Evolutionary conservation across 768 basidiomycete species (phyloP).

Genomic region (Polyporus arcularius): DNA sequence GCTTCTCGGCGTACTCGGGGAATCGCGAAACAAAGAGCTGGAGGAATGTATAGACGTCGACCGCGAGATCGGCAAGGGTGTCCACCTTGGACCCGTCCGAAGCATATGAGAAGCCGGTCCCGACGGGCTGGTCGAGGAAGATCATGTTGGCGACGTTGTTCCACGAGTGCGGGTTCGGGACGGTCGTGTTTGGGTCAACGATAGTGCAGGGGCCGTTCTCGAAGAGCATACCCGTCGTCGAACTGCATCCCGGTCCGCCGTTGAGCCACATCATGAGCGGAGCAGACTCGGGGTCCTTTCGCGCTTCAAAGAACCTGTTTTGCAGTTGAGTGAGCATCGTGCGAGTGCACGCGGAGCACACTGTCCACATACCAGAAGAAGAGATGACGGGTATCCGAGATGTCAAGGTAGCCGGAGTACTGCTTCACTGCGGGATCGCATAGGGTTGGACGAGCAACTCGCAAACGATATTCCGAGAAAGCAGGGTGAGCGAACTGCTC

Average conservation of each 20-base stretch:
- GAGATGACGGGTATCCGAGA: constrained; percentile 46
- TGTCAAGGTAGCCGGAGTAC: constrained; percentile 48
- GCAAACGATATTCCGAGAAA: constrained; percentile 54
- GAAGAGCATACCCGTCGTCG: constrained; percentile 26
- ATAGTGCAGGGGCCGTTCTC: constrained; percentile 31
- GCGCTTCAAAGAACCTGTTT: constrained; percentile 33
- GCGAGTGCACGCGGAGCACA: neutral
- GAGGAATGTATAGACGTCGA: constrained; percentile 36
- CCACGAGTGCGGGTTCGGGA: constrained; percentile 45
- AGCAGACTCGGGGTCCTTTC: constrained; percentile 29
- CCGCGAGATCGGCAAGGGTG: constrained; percentile 33
- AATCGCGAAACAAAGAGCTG: constrained; percentile 36
- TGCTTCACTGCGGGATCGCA: constrained; percentile 77
- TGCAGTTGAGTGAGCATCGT: neutral
- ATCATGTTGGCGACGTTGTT: constrained; percentile 38
- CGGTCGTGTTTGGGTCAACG: constrained; percentile 14
- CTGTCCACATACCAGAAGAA: constrained; percentile 48
- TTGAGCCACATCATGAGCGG: constrained; percentile 32
- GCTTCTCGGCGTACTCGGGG: constrained; percentile 28
- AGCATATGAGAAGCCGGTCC: constrained; percentile 51
- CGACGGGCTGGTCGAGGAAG: constrained; percentile 37
- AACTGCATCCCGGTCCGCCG: constrained; percentile 28
- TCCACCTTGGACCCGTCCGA: constrained; percentile 29
- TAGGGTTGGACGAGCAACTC: constrained; percentile 66
- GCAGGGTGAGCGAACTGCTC: constrained; percentile 62